Conservation (phyloP, 495 filamentous ascomycete species). For the Talaromyces thailandensis region DNA sequence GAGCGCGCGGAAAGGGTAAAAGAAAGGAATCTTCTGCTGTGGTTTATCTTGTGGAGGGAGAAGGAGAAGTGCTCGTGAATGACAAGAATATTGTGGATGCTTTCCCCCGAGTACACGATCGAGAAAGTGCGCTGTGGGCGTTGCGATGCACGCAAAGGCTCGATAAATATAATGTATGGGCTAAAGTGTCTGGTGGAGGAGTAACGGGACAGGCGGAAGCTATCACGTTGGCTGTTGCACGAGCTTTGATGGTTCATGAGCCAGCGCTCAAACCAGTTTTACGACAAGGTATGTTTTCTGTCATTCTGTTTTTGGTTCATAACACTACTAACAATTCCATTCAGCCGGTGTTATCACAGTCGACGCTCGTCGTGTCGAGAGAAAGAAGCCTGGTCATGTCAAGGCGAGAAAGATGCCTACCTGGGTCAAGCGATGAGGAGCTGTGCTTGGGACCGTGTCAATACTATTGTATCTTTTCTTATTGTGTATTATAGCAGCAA, state of each 20-base stretch:
- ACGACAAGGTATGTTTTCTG: conserved; percentile 64
- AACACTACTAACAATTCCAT: conserved; percentile 16
- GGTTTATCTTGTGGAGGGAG: conserved; percentile 82
- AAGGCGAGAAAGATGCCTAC: conserved; percentile 97
- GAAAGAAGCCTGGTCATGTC: conserved; percentile 92
- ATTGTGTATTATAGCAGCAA: conserved; percentile 18
- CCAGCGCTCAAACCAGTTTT: conserved; percentile 80
- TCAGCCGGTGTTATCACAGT: conserved; percentile 86
- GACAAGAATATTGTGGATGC: conserved; percentile 67
- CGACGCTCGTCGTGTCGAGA: conserved; percentile 86
- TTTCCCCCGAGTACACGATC: conserved; percentile 85
- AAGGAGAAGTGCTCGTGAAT: conserved; percentile 83
- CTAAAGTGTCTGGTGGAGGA: conserved; percentile 71
- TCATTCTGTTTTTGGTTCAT: conserved; percentile 7
- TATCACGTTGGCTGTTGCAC: conserved; percentile 82
- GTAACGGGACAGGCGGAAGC: conserved; percentile 94
- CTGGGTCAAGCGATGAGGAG: conserved; percentile 74
- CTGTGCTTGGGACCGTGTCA: conserved; percentile 7
- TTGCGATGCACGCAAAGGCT: conserved; percentile 71
- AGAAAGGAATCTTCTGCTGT: conserved; percentile 79
- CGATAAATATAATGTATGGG: conserved; percentile 97
- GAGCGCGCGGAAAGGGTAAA: conserved; percentile 68
- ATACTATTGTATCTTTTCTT: conserved; percentile 10
- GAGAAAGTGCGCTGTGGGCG: conserved; percentile 90
- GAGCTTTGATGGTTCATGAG: conserved; percentile 83